Conservation (phyloP, 164 flowering plant species). For the Sedum album region DNA sequence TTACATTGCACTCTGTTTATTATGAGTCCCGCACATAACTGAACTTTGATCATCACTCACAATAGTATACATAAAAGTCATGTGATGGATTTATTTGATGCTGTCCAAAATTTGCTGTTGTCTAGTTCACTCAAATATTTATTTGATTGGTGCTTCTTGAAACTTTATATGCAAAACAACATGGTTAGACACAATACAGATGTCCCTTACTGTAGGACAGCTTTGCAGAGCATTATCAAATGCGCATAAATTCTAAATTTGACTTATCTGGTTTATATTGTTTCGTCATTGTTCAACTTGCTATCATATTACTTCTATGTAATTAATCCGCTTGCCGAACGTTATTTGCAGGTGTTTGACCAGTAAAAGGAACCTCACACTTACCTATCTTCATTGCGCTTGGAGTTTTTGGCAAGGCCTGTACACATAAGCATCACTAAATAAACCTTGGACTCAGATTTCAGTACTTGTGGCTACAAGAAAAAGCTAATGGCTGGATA, state of each 20-base stretch:
- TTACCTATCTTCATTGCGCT: background rate
- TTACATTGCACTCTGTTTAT: background rate
- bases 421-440: background rate
- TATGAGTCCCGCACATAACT: background rate
- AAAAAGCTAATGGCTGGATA: background rate
- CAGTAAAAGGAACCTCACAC: background rate
- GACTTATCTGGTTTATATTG: background rate
- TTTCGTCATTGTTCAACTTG: background rate
- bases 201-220: background rate
- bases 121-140: background rate
- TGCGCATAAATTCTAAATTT: background rate
- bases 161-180: background rate
- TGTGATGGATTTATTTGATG: background rate
- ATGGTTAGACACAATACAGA: background rate
- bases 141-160: background rate
- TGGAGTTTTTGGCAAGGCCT: background rate
- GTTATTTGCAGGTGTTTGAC: constrained; percentile 2
- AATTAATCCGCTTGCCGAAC: background rate
- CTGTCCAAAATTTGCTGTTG: background rate
- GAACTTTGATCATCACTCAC: background rate
- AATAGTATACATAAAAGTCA: background rate
- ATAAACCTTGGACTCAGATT: background rate
- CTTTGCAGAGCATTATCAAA: background rate
- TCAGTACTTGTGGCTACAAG: background rate
- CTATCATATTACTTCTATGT: background rate